A percentile compares a stretch with the other conserved stretches of the same genome.
Conservation (phyloP, 2,329 filamentous ascomycete genomes). For the Madurella fahalii region DNA sequence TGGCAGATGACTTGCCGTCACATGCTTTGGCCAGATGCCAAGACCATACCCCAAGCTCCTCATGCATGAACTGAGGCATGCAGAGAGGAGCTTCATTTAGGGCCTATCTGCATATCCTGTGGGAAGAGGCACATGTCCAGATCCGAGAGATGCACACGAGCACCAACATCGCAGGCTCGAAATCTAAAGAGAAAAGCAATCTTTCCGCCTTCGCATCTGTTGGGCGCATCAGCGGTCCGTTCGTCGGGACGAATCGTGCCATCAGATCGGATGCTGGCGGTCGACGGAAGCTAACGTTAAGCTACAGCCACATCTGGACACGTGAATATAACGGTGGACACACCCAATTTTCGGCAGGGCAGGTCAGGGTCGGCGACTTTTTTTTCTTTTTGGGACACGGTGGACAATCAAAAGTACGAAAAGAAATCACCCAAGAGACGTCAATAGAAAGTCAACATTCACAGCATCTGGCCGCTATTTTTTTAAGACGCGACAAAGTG, state of each 20-base stretch:
- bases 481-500: not conserved
- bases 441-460: constrained; percentile 2
- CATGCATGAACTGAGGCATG: constrained; percentile 7
- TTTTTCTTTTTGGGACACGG: constrained; percentile 16
- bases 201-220: not conserved
- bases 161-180: not conserved
- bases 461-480: not conserved
- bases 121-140: constrained; percentile 1
- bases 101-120: constrained; percentile 8
- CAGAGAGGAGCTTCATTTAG: constrained; percentile 1
- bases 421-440: constrained; percentile 1
- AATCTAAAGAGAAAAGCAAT: not conserved
- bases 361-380: not conserved
- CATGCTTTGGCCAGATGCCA: not conserved
- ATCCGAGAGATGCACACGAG: not conserved
- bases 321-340: constrained; percentile 23
- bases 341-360: constrained; percentile 14
- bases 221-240: not conserved
- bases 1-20: not conserved
- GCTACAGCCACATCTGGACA: constrained; percentile 16
- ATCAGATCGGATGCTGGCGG: constrained; percentile 7
- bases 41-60: not conserved
- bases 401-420: constrained; percentile 10
- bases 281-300: not conserved
- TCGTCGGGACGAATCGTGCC: constrained; percentile 1